Conservation (phyloP, 306 rosid genomes). For the Pachyrhizus erosus region DNA sequence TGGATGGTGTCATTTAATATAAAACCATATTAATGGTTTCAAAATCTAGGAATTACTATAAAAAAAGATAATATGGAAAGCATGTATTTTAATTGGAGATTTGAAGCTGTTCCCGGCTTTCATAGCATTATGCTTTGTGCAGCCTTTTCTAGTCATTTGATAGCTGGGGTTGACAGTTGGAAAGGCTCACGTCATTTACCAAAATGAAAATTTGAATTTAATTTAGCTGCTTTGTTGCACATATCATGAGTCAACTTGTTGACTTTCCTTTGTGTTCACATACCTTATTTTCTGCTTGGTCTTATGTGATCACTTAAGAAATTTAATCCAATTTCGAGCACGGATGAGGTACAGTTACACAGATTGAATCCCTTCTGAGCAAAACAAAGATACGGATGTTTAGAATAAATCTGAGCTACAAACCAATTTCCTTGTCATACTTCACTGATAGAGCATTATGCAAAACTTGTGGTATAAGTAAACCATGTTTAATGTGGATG, state of each 20-base stretch:
- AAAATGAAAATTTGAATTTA: not conserved
- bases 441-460: not conserved
- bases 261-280: not conserved
- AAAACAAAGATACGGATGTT: not conserved
- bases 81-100: not conserved
- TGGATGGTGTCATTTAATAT: conserved; percentile 19
- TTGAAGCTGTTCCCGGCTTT: conserved; percentile 16
- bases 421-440: too few relatives aligned
- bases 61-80: not conserved
- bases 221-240: not conserved
- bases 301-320: not conserved
- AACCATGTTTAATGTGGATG: not conserved
- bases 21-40: not conserved
- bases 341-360: not conserved
- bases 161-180: conserved; percentile 4
- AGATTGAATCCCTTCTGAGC: not conserved
- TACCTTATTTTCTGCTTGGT: not conserved
- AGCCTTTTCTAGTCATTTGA: not conserved
- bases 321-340: not conserved
- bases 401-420: not conserved
- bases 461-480: not conserved
- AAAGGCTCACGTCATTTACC: not conserved
- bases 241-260: not conserved
- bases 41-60: not conserved
- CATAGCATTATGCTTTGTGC: not conserved